phyloP scores from a whole-genome alignment of 768 basidiomycete genomes.

The Polyporus arcularius region DNA sequence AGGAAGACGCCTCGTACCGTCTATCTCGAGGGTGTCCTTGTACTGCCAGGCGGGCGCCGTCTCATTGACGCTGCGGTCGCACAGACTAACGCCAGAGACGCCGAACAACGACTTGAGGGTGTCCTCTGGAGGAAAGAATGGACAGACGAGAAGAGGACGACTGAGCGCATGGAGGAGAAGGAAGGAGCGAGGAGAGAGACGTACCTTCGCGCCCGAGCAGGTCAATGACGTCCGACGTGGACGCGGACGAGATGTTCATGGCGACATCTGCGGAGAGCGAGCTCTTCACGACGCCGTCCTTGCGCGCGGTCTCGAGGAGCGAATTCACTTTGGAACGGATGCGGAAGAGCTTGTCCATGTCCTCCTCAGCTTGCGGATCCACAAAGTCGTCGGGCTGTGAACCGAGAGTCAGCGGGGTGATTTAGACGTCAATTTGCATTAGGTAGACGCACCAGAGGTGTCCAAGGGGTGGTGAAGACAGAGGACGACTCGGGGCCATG shows the following conservation, averaged over 20 bases:
- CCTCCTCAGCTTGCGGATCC: constrained; percentile 51
- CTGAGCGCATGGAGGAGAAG: background rate
- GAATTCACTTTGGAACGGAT: constrained; percentile 63
- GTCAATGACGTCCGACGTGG: constrained; percentile 33
- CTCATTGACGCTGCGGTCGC: constrained; percentile 43
- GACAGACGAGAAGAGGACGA: too few relatives aligned
- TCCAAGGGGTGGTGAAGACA: constrained; percentile 75
- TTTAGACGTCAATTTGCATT: background rate
- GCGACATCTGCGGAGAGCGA: constrained; percentile 78
- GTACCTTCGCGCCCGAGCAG: constrained; percentile 46
- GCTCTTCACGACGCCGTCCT: constrained; percentile 69
- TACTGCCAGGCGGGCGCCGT: constrained; percentile 52
- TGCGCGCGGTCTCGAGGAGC: constrained; percentile 75
- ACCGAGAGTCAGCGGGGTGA: background rate
- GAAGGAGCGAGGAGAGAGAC: background rate
- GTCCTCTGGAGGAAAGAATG: constrained; percentile 41
- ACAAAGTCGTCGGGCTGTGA: constrained; percentile 62
- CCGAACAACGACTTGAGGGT: constrained; percentile 78
- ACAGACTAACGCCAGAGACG: constrained; percentile 68
- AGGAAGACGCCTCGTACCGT: constrained; percentile 39
- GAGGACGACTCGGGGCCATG: constrained; percentile 43
- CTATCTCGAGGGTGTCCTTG: constrained; percentile 41
- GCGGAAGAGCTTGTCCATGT: constrained; percentile 64
- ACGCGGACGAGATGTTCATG: constrained; percentile 50
- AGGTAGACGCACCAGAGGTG: constrained; percentile 54